Conservation (phyloP, 306 rosid genomes). For the Phaseolus lunatus region DNA sequence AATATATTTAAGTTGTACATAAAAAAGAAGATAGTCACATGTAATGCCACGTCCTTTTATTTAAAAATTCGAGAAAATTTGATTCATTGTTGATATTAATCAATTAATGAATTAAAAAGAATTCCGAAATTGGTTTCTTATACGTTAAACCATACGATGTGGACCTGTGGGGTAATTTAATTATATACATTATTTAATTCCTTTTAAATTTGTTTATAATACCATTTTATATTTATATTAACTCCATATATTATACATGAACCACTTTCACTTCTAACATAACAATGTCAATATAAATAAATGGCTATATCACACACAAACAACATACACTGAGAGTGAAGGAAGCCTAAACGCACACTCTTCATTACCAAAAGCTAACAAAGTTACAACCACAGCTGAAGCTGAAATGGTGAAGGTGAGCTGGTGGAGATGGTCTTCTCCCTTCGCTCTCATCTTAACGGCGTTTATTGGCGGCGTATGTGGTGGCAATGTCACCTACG, state of each 20-base stretch:
- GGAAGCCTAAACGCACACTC: background rate
- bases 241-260: background rate
- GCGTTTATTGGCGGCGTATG: constrained; percentile 24
- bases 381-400: background rate
- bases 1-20: background rate
- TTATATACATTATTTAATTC: background rate
- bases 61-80: background rate
- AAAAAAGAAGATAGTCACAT: no score
- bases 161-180: background rate
- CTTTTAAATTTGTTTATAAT: background rate
- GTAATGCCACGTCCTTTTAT: no score
- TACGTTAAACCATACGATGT: background rate
- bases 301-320: background rate
- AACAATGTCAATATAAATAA: background rate
- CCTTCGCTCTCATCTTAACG: constrained; percentile 40
- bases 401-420: background rate
- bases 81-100: background rate
- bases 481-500: constrained; percentile 65
- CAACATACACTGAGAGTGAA: no score
- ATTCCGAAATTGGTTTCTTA: background rate
- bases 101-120: background rate
- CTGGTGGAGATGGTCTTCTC: constrained; percentile 31
- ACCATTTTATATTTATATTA: constrained; percentile 5
- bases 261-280: background rate
- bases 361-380: background rate